These are phyloP conservation scores for Aspergillus nanangensis DNA, from an alignment of 495 filamentous ascomycete species.

Conservation along the genomic window DNA sequence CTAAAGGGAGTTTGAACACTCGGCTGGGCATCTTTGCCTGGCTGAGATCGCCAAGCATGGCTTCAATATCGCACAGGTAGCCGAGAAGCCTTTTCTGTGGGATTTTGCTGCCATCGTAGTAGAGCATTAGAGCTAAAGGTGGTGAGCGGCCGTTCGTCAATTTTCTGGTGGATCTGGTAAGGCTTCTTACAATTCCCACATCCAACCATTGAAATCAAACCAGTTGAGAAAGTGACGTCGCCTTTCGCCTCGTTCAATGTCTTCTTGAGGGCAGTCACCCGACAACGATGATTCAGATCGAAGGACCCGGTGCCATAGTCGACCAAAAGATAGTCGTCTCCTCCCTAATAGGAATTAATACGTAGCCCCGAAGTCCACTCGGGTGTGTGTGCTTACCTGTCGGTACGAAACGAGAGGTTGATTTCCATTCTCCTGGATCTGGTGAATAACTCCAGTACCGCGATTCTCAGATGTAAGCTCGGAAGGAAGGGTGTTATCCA, in stretches of 20 bases:
- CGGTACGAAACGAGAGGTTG: constrained; percentile 43
- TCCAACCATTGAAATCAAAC: constrained; percentile 43
- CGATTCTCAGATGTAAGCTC: constrained; percentile 7
- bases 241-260: constrained; percentile 25
- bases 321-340: constrained; percentile 49
- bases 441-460: constrained; percentile 34
- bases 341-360: constrained; percentile 29
- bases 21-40: constrained; percentile 45
- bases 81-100: constrained; percentile 27
- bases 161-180: not conserved
- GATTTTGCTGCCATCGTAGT: constrained; percentile 42
- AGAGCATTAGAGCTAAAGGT: constrained; percentile 35
- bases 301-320: constrained; percentile 49
- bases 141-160: not conserved
- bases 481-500: constrained; percentile 7
- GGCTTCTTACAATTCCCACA: constrained; percentile 36
- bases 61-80: constrained; percentile 23
- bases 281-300: constrained; percentile 47
- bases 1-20: constrained; percentile 49
- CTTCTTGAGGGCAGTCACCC: constrained; percentile 44
- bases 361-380: not conserved
- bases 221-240: constrained; percentile 28
- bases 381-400: constrained; percentile 25
- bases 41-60: constrained; percentile 29
- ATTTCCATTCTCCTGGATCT: constrained; percentile 31